These are phyloP conservation scores for Hypsizygus marmoreus DNA, from an alignment of 768 basidiomycete genomes.

Conservation along the genomic window DNA sequence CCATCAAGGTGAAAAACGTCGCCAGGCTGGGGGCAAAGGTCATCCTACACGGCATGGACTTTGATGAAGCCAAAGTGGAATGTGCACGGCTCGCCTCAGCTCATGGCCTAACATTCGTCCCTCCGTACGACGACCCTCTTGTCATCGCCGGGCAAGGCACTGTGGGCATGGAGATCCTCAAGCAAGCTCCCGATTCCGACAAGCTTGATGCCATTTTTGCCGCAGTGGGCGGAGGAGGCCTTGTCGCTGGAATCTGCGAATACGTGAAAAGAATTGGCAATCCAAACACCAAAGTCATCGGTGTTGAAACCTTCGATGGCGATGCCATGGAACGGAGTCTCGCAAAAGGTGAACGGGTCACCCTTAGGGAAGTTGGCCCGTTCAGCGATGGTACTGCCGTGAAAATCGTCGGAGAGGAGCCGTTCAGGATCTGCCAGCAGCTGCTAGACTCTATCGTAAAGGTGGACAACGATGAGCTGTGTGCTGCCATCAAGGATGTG, in stretches of 20 bases:
- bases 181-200: slow-evolving; percentile 79
- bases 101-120: slow-evolving; percentile 86
- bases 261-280: slow-evolving; percentile 93
- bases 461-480: slow-evolving; percentile 94
- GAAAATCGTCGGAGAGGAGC: slow-evolving; percentile 91
- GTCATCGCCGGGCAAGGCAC: slow-evolving; percentile 98
- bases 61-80: slow-evolving; percentile 95
- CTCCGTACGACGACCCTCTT: slow-evolving; percentile 96
- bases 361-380: slow-evolving; percentile 87
- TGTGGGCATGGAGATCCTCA: slow-evolving; percentile 90
- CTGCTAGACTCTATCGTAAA: slow-evolving; percentile 81
- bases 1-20: slow-evolving; percentile 95
- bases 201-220: slow-evolving; percentile 83
- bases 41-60: slow-evolving; percentile 87
- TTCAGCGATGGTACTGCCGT: slow-evolving; percentile 99
- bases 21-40: slow-evolving; percentile 95
- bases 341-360: slow-evolving; percentile 77
- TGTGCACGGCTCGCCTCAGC: slow-evolving; percentile 80
- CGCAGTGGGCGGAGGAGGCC: slow-evolving; percentile 92
- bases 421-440: slow-evolving; percentile 88
- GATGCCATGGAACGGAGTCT: slow-evolving; percentile 92
- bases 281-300: slow-evolving; percentile 78
- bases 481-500: slow-evolving; percentile 98
- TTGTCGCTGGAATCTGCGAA: slow-evolving; percentile 86
- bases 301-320: slow-evolving; percentile 93